Base-by-base conservation (phyloP, 1,139 yeast genomes). In the Geotrichum candidum region DNA sequence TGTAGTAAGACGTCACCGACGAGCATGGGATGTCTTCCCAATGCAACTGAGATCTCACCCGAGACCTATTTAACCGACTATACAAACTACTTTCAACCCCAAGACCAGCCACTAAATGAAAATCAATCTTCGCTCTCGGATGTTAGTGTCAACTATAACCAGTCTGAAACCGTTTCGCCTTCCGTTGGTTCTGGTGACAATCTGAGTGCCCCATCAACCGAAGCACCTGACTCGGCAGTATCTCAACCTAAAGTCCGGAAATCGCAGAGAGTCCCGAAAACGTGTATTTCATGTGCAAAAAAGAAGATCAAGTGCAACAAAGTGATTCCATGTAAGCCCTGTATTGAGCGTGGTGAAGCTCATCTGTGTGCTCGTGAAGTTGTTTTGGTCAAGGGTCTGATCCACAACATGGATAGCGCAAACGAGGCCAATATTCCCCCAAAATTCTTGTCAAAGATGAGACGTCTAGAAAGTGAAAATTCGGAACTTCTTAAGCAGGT, bases 241-340 rank as follows among this genome's bases (percentile, higher is more conserved):
- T n/a, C 46, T 41, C 46, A 33, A 13, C 48, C 55, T 9, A 45
- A 41, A 18, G 59, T 56, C 23, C 35, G 62, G 23, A 56, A 58
- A 48, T 55, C 68, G 2, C 68, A 66, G 51, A 57, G 68, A 18
- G 64, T 64, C 6, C 68, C 68, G 7, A 62, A 63, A 54, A 48
- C 68, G 5, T 66, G 68, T 50, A 57, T 56, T 10, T 51, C 60
- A 15, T 66, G 68, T 51, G 60, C 67, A 0, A 64, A 56, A 27
- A 58, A 65, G 48, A 66, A 66, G 56, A 65, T 66, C 54, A 66
- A 66, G 53, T 66, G 68, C 57, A 65, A 66, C 56, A 66, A 66
- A 33, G 64, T 58, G 35, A 64, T 66, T 29, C 68, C 68, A 13
- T 66, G 68, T 58, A 58, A 55, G 22, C 64, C 63, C 3, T 66